A percentile compares a stretch with the other conserved stretches of the same genome.
phyloP scores from a whole-genome alignment of 805 yeast genomes.

The Kockiozyma suomiensis region DNA sequence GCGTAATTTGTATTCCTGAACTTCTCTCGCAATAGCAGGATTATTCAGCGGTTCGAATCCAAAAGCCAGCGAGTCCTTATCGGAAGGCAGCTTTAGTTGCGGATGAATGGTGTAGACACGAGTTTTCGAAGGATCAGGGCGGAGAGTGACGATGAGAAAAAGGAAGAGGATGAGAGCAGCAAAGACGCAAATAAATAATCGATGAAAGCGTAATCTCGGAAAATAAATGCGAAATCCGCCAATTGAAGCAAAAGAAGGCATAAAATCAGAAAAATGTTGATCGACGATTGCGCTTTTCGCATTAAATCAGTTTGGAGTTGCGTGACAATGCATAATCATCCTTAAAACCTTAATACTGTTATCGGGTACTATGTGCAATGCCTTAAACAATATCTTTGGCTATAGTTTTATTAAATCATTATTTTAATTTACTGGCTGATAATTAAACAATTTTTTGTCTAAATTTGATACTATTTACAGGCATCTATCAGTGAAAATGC shows the following conservation, averaged over 20 bases:
- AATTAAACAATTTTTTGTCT: no score
- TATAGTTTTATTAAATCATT: no score
- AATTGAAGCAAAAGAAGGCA: not conserved
- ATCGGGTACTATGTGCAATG: no score
- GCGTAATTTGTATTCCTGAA: not conserved
- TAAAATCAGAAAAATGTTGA: not conserved
- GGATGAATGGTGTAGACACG: not conserved
- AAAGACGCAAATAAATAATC: not conserved
- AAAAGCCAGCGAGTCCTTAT: slow-evolving; percentile 5
- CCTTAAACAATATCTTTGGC: no score
- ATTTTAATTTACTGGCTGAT: no score
- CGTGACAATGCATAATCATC: no score
- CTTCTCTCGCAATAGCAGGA: slow-evolving; percentile 1
- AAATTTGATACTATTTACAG: no score
- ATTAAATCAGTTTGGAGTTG: no score
- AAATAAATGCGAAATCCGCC: not conserved
- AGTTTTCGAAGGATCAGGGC: not conserved
- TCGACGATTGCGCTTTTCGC: not conserved
- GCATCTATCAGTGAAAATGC: no score
- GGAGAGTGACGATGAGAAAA: not conserved
- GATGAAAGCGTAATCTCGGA: not conserved
- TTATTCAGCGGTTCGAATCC: slow-evolving; percentile 4
- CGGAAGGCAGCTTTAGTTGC: slow-evolving; percentile 12
- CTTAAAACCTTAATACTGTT: no score
- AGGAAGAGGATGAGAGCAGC: not conserved